Evolutionary conservation across 129 eudicot genomes (phyloP), one percentile per base, ranked within the genome.

Genomic region (Lactuca saligna): DNA sequence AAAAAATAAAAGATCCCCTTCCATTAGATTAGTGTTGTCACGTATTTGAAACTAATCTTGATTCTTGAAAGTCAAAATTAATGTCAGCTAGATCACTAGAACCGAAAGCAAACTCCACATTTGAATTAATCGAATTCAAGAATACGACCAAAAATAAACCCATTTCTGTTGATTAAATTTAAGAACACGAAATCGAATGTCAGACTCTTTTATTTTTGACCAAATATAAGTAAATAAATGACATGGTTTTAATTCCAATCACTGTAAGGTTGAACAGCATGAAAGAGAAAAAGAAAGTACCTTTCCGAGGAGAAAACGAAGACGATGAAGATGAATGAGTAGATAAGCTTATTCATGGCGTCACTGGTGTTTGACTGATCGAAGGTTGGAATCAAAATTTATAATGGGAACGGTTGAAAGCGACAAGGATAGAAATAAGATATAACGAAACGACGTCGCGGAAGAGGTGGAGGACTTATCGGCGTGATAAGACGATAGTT

Each of bases 281-380:
- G 25, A 31, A 59, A 61, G 35, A 68, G 72, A 53, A 8, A 13
- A 17, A 70, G 58, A 6, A 17, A 2, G 7, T 55, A 86, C 93
- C 88, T 72, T 68, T 72, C 20, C 31, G 70, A 75, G 5, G 51
- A 69, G 64, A 72, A 12, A 31, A 44, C 68, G 58, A 59, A 78
- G 59, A 79, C 29, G 32, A 14, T 39, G 20, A 46, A 16, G 63
- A 79, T 20, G 49, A 72, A 78, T 16, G 46, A 79, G 54, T 75
- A 60, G 56, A 63, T 31, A 17, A 66, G 61, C 14, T 39, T 58
- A 46, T 72, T 70, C 91, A 86, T 82, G 65, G 48, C 25, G 61
- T 69, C 55, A 38, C 17, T 35, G 14, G 71, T 7, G 8, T 60
- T 67, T 68, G 70, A 68, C 58, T 58, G 39, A 34, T 7, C 17